Base-by-base conservation (phyloP, 768 basidiomycete genomes). In the Leccinum aurantiacum region DNA sequence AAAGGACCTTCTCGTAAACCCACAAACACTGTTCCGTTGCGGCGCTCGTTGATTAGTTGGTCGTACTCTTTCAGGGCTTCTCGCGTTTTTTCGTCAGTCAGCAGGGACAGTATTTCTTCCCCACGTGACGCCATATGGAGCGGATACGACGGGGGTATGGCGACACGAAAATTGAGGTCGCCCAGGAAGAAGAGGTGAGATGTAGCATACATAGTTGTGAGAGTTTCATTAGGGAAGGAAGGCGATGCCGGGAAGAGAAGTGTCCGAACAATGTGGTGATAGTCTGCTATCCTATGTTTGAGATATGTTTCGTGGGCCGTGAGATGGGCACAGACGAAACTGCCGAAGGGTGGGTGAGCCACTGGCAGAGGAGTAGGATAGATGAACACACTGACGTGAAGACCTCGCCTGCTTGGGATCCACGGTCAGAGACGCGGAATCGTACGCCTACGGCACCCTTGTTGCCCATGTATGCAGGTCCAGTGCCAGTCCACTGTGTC, bases 141-240 rank as follows among this genome's bases (percentile, higher is more conserved):
- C 25, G 82, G 75, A 68, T 87, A 82, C 24, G 80, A 75, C 49
- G 80, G 63, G 1, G 91, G 87, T 15, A 89, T 65, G 15, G 81
- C 78, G 15, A 98, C 73, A 15, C 95, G 86, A 74, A 95, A 97
- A 75, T 98, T 98, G 62, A 97, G 83, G 74, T 98, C 95, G 6
- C 96, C 96, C 35, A 97, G 81, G 71, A 97, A 81, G 80, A 98
- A 97, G 1, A 97, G 80, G 72, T 98, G 93, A 13, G 93, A 92
- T 0, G 94, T 90, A 48, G 86, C 79, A 77, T 91, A 94, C 50
- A 98, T 82, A 11, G 86, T 89, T 52, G 85, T 84, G 6, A 78
- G 75, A 11, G 63, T 59, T 27, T 66, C 67, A 0, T 80, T 73
- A 9, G 75, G 71, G 3, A 77, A 73, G 3, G 74, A 71, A 37